A percentile compares a stretch with the other conserved stretches of the same genome.
phyloP scores from a whole-genome alignment of 495 filamentous ascomycete genomes.

The Chaetomium tenue region DNA sequence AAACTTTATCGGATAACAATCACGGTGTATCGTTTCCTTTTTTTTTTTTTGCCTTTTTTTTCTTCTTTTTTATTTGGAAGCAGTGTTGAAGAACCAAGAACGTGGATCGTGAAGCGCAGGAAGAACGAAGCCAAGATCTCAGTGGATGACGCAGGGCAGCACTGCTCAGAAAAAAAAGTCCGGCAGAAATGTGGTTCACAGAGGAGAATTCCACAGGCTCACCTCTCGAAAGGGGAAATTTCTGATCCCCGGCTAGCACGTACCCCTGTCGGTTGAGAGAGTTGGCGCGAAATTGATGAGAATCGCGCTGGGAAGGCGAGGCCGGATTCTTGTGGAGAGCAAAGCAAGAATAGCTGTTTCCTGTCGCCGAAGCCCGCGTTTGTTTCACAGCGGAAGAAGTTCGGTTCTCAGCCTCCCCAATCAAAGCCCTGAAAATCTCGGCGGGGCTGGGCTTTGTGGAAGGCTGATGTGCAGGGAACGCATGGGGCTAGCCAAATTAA shows the following conservation, averaged over 20 bases:
- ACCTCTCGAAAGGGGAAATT: slow-evolving; percentile 15
- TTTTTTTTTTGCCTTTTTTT: not conserved
- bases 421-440: not conserved
- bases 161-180: not conserved
- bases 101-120: not conserved
- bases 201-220: slow-evolving; percentile 23
- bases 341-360: slow-evolving; percentile 15
- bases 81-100: not conserved
- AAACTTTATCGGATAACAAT: not conserved
- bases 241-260: not conserved
- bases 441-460: slow-evolving; percentile 2
- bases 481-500: not conserved
- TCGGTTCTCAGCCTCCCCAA: slow-evolving; percentile 15
- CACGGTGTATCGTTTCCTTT: too few species aligned
- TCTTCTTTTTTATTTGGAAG: not conserved
- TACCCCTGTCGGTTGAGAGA: slow-evolving; percentile 13
- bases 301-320: slow-evolving; percentile 13
- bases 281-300: slow-evolving; percentile 12
- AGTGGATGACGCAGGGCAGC: slow-evolving; percentile 15
- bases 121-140: slow-evolving; percentile 18
- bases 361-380: slow-evolving; percentile 8
- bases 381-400: slow-evolving; percentile 13
- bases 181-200: slow-evolving; percentile 13
- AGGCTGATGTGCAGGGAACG: not conserved
- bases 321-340: slow-evolving; percentile 23